phyloP scores from a whole-genome alignment of 139 green algal species.

The Chlorella sp. region DNA sequence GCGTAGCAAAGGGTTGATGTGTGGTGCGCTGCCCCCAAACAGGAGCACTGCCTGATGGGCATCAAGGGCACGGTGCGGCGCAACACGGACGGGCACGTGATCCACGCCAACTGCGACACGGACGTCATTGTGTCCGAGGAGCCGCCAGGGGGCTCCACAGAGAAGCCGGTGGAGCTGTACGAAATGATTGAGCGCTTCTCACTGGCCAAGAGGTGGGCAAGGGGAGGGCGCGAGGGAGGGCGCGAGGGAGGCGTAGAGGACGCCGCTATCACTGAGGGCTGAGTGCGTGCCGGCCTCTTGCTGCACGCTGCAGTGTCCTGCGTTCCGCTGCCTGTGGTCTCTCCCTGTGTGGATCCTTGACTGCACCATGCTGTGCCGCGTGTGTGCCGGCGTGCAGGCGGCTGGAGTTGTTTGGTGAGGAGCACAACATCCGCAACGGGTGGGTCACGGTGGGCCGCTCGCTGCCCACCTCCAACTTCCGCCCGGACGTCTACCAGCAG shows the following conservation, averaged over 20 bases:
- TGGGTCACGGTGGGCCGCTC: conserved; percentile 75
- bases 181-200: conserved; percentile 76
- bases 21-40: not conserved
- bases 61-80: conserved; percentile 67
- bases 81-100: conserved; percentile 61
- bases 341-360: no score
- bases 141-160: conserved; percentile 53
- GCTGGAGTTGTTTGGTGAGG: conserved; percentile 82
- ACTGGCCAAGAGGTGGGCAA: conserved; percentile 19
- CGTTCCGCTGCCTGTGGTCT: no score
- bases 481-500: conserved; percentile 28
- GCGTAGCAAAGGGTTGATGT: no score
- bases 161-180: conserved; percentile 82
- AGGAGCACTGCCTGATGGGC: conserved; percentile 86
- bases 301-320: no score
- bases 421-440: conserved; percentile 77
- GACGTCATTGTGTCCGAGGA: conserved; percentile 73
- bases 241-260: no score
- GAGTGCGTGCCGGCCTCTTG: no score
- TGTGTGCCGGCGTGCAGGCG: conserved; percentile 29
- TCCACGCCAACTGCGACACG: conserved; percentile 80
- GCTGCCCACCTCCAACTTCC: conserved; percentile 70
- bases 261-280: not conserved
- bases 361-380: no score
- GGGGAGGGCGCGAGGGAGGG: not conserved